A percentile compares a stretch with the other conserved stretches of the same genome.
phyloP scores from a whole-genome alignment of 805 yeast species.

The Clavispora carvajalis region DNA sequence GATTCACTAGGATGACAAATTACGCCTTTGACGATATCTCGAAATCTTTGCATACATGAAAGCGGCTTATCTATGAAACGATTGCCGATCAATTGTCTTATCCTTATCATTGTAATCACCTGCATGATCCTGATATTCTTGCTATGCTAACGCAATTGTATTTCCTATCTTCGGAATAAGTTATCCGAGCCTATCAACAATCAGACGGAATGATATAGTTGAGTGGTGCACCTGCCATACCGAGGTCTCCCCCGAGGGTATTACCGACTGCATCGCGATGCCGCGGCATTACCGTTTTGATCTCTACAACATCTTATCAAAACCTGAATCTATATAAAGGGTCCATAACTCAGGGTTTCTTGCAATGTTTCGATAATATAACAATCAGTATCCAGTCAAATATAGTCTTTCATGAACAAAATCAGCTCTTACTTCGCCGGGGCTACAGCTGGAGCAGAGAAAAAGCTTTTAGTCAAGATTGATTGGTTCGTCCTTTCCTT shows the following conservation, averaged over 20 bases:
- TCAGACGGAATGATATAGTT: no score
- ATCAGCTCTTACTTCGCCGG: background rate
- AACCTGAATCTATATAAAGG: background rate
- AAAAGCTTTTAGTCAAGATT: slow-evolving; percentile 27
- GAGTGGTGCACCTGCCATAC: no score
- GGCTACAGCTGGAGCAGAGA: slow-evolving; percentile 19
- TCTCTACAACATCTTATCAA: background rate
- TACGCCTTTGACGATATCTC: no score
- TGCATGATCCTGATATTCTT: no score
- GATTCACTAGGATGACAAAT: no score
- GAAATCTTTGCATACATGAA: no score
- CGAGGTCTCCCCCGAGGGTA: background rate
- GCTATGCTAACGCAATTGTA: no score
- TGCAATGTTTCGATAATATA: background rate
- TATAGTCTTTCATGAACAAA: background rate
- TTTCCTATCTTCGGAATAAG: background rate
- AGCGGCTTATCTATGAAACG: no score
- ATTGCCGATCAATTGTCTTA: no score
- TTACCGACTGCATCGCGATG: background rate
- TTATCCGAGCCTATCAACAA: background rate
- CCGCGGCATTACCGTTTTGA: background rate
- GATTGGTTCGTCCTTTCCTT: slow-evolving; percentile 41
- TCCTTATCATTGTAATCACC: no score
- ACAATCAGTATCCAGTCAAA: no score
- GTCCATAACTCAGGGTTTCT: background rate